Percentiles rank a stretch among this genome's conserved stretches.
These are phyloP conservation scores for Pyrenophora teres DNA, from an alignment of 2,329 filamentous ascomycete genomes.

Conservation along the genomic window DNA sequence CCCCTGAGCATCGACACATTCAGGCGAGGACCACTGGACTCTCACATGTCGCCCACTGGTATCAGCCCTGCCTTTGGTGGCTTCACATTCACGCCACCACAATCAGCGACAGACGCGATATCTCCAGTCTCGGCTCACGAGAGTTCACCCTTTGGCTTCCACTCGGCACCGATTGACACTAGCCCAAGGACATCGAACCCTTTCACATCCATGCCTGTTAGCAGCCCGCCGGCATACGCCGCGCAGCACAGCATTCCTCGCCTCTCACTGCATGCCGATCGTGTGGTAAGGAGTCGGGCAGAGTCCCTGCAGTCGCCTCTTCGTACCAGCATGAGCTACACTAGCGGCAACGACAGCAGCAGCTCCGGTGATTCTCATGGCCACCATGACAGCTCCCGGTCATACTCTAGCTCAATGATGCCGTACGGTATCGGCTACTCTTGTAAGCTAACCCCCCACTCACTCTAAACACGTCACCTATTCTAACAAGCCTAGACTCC, in stretches of 20 bases:
- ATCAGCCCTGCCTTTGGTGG: slow-evolving; percentile 70
- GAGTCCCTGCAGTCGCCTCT: slow-evolving; percentile 53
- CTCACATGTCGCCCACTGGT: slow-evolving; percentile 69
- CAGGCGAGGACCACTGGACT: slow-evolving; percentile 65
- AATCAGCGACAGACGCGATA: slow-evolving; percentile 54
- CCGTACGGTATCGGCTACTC: slow-evolving; percentile 49
- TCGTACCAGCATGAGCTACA: slow-evolving; percentile 54
- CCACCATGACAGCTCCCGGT: slow-evolving; percentile 32
- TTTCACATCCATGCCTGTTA: slow-evolving; percentile 43
- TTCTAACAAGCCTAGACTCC: slow-evolving; percentile 38
- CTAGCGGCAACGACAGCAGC: slow-evolving; percentile 29
- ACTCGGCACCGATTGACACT: slow-evolving; percentile 41
- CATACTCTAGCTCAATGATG: slow-evolving; percentile 44
- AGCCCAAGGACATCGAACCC: slow-evolving; percentile 48
- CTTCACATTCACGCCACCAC: slow-evolving; percentile 66
- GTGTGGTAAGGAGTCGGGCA: slow-evolving; percentile 47
- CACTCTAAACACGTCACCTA: not conserved
- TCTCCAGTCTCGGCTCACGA: slow-evolving; percentile 53
- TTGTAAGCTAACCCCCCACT: slow-evolving; percentile 27
- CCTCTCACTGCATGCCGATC: slow-evolving; percentile 50
- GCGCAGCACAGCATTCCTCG: slow-evolving; percentile 50
- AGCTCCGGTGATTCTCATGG: slow-evolving; percentile 29
- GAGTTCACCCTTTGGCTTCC: slow-evolving; percentile 48
- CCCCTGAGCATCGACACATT: slow-evolving; percentile 71
- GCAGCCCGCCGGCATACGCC: slow-evolving; percentile 40